phyloP scores from a whole-genome alignment of 1,139 yeast genomes.

The Lodderomyces oxycetoniae region DNA sequence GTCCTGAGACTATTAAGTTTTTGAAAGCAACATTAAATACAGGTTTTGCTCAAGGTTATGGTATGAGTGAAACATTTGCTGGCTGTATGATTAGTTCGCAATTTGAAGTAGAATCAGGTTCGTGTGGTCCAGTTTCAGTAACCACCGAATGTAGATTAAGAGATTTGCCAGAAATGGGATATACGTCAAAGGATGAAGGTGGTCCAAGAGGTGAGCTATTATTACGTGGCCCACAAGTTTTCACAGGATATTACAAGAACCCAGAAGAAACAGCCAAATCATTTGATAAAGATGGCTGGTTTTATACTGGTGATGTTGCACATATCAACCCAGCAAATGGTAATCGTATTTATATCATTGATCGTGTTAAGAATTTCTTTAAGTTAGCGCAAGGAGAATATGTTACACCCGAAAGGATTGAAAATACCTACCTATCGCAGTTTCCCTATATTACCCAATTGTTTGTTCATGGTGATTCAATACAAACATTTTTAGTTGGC shows the following conservation, averaged over 20 bases:
- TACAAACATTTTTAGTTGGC: slow-evolving; percentile 57
- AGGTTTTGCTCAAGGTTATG: slow-evolving; percentile 43
- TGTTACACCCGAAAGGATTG: slow-evolving; percentile 41
- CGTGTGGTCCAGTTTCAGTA: slow-evolving; percentile 35
- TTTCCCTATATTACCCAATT: slow-evolving; percentile 33
- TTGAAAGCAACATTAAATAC: slow-evolving; percentile 35
- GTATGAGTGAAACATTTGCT: slow-evolving; percentile 44
- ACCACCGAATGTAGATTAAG: slow-evolving; percentile 34
- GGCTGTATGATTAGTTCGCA: slow-evolving; percentile 31
- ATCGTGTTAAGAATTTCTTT: slow-evolving; percentile 42
- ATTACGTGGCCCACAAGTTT: slow-evolving; percentile 38
- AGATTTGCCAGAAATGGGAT: slow-evolving; percentile 39
- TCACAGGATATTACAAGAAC: slow-evolving; percentile 33
- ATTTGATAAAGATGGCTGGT: slow-evolving; percentile 54
- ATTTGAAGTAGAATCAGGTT: slow-evolving; percentile 30
- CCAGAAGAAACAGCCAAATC: slow-evolving; percentile 39
- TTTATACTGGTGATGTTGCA: slow-evolving; percentile 40
- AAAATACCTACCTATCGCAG: slow-evolving; percentile 32
- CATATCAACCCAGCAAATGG: slow-evolving; percentile 19
- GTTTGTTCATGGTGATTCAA: slow-evolving; percentile 56
- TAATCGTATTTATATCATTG: slow-evolving; percentile 31
- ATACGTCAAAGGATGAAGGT: slow-evolving; percentile 25
- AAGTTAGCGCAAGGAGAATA: slow-evolving; percentile 45
- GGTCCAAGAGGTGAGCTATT: slow-evolving; percentile 43
- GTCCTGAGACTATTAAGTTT: slow-evolving; percentile 38